Base-by-base conservation (phyloP, 2,329 filamentous ascomycete species). In the Alternaria triticimaculans region DNA sequence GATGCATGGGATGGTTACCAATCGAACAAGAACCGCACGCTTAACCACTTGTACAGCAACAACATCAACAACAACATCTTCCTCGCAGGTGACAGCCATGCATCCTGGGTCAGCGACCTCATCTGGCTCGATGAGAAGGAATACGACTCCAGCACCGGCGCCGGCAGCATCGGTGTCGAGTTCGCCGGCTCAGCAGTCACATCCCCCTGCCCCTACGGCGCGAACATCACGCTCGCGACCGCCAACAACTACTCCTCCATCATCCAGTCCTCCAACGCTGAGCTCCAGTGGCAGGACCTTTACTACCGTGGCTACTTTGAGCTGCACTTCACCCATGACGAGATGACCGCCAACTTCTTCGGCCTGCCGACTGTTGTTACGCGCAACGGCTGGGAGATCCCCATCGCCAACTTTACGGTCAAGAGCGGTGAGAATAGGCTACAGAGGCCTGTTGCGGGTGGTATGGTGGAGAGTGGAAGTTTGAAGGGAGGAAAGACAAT, bases 301-400 rank as follows among this genome's bases (percentile, higher is more conserved):
- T 93, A 91, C 76, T 93, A 92, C 77, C 85, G 90, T 18, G 91
- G 91, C 1, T 93, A 93, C 80, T 92, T 88, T 69, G 86, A 90
- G 72, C 81, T 93, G 44, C 84, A 86, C 51, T 81, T 92, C 58
- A 71, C 67, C 6, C 67, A 68, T 21, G 82, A 89, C 11, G 80
- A 85, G 48, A 83, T 91, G 3, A 82, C 86, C n/a, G 90, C 90
- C 0, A 82, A 83, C 12, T 93, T 86, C 80, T 93, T 89, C 69
- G 90, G 88, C 44, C 72, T 86, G 72, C 89, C 89, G 0, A 88
- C 85, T 1, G 82, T 91, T 6, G 80, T 86, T 23, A 84, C 80
- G 5, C 82, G 88, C 46, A 92, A 91, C 70, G 81, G 84, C 0
- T 87, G 87, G 76, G 90, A 93, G 73, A 85, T 92, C 46, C 84